Percentiles rank a stretch among this genome's conserved stretches.
These are phyloP conservation scores for Peribolospora kevripleyi DNA, from an alignment of 768 basidiomycete species.

Conservation along the genomic window DNA sequence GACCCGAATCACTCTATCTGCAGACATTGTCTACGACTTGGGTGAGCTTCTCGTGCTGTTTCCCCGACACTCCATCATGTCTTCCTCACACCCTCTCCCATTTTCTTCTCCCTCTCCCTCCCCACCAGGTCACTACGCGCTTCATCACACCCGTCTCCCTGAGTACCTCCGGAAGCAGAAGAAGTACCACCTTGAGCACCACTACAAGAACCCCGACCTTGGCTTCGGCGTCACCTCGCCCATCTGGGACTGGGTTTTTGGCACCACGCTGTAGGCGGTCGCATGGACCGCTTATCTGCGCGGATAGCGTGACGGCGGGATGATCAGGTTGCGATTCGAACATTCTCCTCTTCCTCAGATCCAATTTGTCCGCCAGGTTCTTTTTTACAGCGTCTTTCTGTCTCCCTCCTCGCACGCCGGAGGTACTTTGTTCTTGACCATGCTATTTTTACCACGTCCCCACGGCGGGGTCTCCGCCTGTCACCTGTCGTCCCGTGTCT, in stretches of 20 bases:
- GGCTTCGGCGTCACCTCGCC: conserved; percentile 74
- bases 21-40: too few relatives aligned
- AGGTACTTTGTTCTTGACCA: too few relatives aligned
- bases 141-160: conserved; percentile 9
- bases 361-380: too few relatives aligned
- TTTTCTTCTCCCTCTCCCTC: neutral
- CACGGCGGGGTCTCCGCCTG: too few relatives aligned
- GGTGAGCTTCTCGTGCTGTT: neutral
- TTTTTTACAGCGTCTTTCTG: too few relatives aligned
- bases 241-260: conserved; percentile 79
- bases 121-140: neutral
- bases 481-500: too few relatives aligned
- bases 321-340: neutral
- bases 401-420: too few relatives aligned
- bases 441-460: too few relatives aligned
- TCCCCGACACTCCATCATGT: neutral
- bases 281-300: conserved; percentile 14
- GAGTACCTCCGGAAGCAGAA: conserved; percentile 71
- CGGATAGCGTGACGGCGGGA: conserved; percentile 30
- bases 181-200: conserved; percentile 90
- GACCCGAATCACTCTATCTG: too few relatives aligned
- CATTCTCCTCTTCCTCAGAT: too few relatives aligned
- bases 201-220: conserved; percentile 55
- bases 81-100: neutral
- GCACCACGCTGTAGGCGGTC: conserved; percentile 24